Evolutionary conservation across 2,329 filamentous ascomycete genomes (phyloP).

Genomic region (Uncinocarpus reesii): DNA sequence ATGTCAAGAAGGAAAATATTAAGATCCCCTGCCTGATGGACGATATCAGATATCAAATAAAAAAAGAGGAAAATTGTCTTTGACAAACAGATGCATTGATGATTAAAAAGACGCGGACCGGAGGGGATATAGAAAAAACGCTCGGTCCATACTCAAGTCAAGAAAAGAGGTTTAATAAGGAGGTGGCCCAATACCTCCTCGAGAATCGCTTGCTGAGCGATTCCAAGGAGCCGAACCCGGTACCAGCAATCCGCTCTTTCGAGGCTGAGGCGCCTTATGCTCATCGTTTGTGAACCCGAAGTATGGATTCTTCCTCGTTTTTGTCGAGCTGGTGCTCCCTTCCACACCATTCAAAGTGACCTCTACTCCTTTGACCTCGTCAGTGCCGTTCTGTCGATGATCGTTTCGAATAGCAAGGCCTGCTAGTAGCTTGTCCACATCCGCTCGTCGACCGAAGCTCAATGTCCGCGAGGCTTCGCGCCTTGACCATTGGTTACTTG

Average conservation of each 20-base stretch:
- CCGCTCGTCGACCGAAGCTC: conserved; percentile 20
- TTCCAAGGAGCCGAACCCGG: conserved; percentile 7
- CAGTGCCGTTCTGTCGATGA: conserved; percentile 9
- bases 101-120: too few relatives aligned
- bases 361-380: neutral
- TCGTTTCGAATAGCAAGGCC: conserved; percentile 27
- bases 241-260: neutral
- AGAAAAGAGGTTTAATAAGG: conserved; percentile 18
- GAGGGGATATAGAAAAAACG: too few relatives aligned
- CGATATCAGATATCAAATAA: conserved; percentile 1
- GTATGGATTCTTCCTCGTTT: neutral
- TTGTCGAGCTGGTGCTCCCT: neutral
- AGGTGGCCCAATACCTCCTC: conserved; percentile 20
- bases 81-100: too few relatives aligned
- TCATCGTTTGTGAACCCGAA: neutral
- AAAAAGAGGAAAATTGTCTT: neutral
- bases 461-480: conserved; percentile 9
- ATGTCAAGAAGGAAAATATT: neutral
- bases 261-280: neutral
- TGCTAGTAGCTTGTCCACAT: conserved; percentile 31
- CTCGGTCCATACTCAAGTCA: too few relatives aligned
- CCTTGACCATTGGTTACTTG: conserved; percentile 4
- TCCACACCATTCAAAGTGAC: neutral
- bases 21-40: neutral
- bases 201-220: neutral